Evolutionary conservation across 257 asterid species (phyloP), one percentile per base, ranked within the genome.

Genomic region (Coffea eugenioides): DNA sequence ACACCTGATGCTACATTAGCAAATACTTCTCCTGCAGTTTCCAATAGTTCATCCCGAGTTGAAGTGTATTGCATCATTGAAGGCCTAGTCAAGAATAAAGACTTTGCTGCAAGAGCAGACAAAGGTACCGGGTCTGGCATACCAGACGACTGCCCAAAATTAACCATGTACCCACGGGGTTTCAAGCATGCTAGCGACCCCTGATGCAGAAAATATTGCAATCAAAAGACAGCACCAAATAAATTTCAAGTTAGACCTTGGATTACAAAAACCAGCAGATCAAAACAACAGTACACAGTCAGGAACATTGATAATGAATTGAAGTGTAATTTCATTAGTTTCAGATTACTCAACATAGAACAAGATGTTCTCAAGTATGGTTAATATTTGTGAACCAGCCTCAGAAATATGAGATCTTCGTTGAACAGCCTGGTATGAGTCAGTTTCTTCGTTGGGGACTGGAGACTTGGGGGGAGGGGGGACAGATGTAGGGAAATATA

Each of bases 81-180:
- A 36, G 98, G 98, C 88, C 97, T 86, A 2, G 99, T 96, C 93
- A 96, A 83, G 93, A 90, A 92, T 74, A 96, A 92, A 45, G 97
- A 90, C 83, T 92, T 96, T 13, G 89, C 85, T 10, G 89, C 89
- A 52, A 96, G 91, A 48, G 94, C 90, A 0, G 98, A 84, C 76
- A 91, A 69, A 27, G 94, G 94, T 57, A 91, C 80, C 0, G 97
- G 97, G 43, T 92, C 98, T 45, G 96, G 94, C 4, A 83, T 43
- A 16, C 97, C 99, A 2, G 99, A 94, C 49, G 99, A 86, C 88
- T 94, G 99, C 15, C 99, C 99, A 21, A 92, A 94, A 81, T 83
- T 91, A 83, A 96, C 97, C 98, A 96, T 86, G 90, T 87, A 88
- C 59, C 99, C 99, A 31, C 97, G 95, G 14, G 83, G 27, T 83